phyloP scores from a whole-genome alignment of 2,329 filamentous ascomycete species.

The Ceratocystis cacaofunesta region DNA sequence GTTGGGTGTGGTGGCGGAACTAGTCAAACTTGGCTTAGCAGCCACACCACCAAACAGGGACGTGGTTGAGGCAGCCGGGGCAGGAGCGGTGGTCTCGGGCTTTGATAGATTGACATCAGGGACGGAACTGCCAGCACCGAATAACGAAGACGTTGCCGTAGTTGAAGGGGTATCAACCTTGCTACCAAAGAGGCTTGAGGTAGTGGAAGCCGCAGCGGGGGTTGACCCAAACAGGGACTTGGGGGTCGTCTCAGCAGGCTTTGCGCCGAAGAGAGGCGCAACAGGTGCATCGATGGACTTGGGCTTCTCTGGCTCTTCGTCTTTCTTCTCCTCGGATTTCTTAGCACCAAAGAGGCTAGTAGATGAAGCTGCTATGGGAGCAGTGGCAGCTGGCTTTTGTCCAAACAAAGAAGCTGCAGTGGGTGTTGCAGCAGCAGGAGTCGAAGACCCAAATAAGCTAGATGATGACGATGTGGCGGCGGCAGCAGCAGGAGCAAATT shows the following conservation, averaged over 20 bases:
- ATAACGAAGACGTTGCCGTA: neutral
- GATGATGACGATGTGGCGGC: conserved; percentile 8
- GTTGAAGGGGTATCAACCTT: neutral
- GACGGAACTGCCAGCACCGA: neutral
- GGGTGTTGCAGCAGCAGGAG: conserved; percentile 23
- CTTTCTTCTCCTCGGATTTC: conserved; percentile 20
- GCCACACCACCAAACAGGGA: conserved; percentile 8
- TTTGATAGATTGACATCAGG: neutral
- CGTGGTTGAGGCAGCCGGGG: neutral
- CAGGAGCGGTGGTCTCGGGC: neutral
- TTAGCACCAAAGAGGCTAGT: conserved; percentile 27
- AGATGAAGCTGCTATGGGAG: conserved; percentile 24
- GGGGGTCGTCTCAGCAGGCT: conserved; percentile 11
- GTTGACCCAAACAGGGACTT: conserved; percentile 14
- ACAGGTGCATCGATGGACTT: conserved; percentile 16
- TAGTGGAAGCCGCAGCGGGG: conserved; percentile 6
- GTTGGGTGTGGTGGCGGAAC: conserved; percentile 9
- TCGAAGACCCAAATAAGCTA: conserved; percentile 14
- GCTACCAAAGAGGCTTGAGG: conserved; percentile 16
- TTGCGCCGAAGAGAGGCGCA: conserved; percentile 20
- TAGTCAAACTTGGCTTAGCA: conserved; percentile 5
- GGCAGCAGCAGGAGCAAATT: conserved; percentile 31
- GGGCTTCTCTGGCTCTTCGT: conserved; percentile 13
- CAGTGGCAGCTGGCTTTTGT: conserved; percentile 23
- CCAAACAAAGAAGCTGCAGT: conserved; percentile 19